Conservation (phyloP, 495 filamentous ascomycete genomes). For the Opeltia flavorubescens region DNA sequence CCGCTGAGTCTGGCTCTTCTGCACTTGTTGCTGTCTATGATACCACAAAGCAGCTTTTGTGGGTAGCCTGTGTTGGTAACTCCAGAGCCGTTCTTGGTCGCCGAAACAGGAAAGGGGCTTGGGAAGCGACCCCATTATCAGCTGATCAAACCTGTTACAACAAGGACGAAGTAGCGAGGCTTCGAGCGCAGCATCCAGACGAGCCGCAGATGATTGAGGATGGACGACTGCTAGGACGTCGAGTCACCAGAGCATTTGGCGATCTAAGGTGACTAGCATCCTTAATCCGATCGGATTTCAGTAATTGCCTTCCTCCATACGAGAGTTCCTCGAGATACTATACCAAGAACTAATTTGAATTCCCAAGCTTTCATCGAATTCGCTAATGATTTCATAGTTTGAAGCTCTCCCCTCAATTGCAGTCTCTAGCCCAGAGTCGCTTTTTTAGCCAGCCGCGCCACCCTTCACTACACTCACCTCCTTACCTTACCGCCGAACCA, state of each 20-base stretch:
- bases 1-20: constrained; percentile 43
- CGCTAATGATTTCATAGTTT: not conserved
- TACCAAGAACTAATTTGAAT: no score
- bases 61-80: constrained; percentile 45
- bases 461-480: constrained; percentile 35
- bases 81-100: constrained; percentile 47
- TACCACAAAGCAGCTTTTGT: constrained; percentile 28
- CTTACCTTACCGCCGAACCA: constrained; percentile 53
- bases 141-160: constrained; percentile 46
- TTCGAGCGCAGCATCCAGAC: constrained; percentile 41
- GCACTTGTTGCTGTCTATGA: constrained; percentile 45
- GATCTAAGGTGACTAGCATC: constrained; percentile 46
- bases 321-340: no score
- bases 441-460: constrained; percentile 34
- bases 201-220: constrained; percentile 39
- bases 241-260: constrained; percentile 47
- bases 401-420: constrained; percentile 43
- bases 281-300: no score
- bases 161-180: constrained; percentile 31
- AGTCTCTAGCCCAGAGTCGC: constrained; percentile 24
- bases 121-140: constrained; percentile 36
- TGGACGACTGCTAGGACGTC: constrained; percentile 42
- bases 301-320: no score
- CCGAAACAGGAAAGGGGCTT: constrained; percentile 27
- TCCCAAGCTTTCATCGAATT: no score